Conservation (phyloP, 1,139 yeast genomes). For the Lipomyces yarrowii region DNA sequence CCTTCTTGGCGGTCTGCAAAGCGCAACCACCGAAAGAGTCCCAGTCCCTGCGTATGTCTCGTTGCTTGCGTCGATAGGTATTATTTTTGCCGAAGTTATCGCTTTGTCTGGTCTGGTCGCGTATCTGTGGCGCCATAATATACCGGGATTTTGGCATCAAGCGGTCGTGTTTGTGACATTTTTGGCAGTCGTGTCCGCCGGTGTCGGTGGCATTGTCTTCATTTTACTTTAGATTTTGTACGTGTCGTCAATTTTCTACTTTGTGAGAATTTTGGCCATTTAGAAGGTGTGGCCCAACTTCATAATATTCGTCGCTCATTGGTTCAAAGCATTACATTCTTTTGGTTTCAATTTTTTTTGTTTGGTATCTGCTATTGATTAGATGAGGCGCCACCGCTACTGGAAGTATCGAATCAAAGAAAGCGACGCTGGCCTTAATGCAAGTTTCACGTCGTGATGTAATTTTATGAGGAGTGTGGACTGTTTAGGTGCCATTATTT, state of each 20-base stretch:
- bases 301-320: too few species aligned
- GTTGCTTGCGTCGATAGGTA: constrained; percentile 36
- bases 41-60: constrained; percentile 34
- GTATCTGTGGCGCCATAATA: constrained; percentile 45
- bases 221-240: constrained; percentile 8
- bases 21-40: constrained; percentile 36
- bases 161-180: constrained; percentile 45
- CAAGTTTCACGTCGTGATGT: too few species aligned
- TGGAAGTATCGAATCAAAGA: too few species aligned
- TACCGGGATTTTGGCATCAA: constrained; percentile 49
- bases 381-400: too few species aligned
- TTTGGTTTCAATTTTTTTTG: too few species aligned
- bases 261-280: too few species aligned
- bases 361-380: too few species aligned
- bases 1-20: constrained; percentile 44
- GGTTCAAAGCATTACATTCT: not conserved
- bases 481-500: too few species aligned
- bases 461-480: too few species aligned
- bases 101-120: constrained; percentile 47
- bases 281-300: too few species aligned
- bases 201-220: constrained; percentile 50
- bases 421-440: too few species aligned
- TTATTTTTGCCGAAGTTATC: constrained; percentile 45
- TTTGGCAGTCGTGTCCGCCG: constrained; percentile 48
- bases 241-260: not conserved